Conservation (phyloP, 768 basidiomycete genomes). For the Suillus fuscotomentosus region DNA sequence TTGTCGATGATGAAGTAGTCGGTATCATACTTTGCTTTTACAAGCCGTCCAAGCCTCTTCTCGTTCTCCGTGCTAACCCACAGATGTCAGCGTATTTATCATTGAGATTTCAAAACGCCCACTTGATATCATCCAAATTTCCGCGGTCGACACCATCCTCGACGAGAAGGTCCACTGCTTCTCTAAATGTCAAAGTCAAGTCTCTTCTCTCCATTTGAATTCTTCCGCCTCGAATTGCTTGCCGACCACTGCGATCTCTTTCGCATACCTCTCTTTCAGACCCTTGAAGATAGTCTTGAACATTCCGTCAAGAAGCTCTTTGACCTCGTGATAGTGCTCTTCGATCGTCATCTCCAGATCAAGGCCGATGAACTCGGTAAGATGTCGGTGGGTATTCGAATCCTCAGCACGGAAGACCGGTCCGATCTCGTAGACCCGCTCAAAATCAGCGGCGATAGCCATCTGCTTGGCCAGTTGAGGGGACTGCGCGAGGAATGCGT, state of each 20-base stretch:
- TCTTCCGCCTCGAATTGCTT: slow-evolving; percentile 94
- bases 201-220: slow-evolving; percentile 93
- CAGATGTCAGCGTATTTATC: slow-evolving; percentile 6
- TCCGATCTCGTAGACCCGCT: slow-evolving; percentile 96
- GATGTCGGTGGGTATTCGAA: slow-evolving; percentile 94
- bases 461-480: slow-evolving; percentile 99
- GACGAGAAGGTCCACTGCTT: slow-evolving; percentile 84
- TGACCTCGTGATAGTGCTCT: slow-evolving; percentile 97
- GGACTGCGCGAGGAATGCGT: slow-evolving; percentile 92
- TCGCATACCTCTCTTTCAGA: slow-evolving; percentile 69
- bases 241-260: slow-evolving; percentile 79
- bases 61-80: slow-evolving; percentile 86
- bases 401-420: slow-evolving; percentile 97
- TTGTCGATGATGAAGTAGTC: slow-evolving; percentile 99
- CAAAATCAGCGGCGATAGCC: slow-evolving; percentile 98
- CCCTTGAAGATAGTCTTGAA: slow-evolving; percentile 86
- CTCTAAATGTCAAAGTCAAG: slow-evolving; percentile 82
- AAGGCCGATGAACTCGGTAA: slow-evolving; percentile 98
- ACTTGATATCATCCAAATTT: slow-evolving; percentile 88
- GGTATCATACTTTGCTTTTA: slow-evolving; percentile 92
- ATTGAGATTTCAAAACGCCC: slow-evolving; percentile 22
- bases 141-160: slow-evolving; percentile 83
- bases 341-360: slow-evolving; percentile 99
- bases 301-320: slow-evolving; percentile 87
- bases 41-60: slow-evolving; percentile 84